phyloP scores from a whole-genome alignment of 495 filamentous ascomycete species.

The Margaritispora aquatica region DNA sequence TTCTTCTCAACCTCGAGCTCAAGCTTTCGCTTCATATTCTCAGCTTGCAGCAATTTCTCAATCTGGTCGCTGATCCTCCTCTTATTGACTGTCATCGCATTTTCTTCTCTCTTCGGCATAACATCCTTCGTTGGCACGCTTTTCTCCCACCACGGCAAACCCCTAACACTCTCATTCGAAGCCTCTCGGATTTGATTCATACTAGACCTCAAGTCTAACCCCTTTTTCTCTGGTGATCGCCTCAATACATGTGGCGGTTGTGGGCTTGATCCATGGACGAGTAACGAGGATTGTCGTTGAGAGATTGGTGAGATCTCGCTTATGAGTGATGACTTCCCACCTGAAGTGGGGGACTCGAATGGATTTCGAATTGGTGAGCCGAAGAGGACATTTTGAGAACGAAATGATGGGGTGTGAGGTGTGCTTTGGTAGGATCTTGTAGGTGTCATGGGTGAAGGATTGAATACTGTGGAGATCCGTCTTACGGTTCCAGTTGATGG shows the following conservation, averaged over 20 bases:
- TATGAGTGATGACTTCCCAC: neutral
- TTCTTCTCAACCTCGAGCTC: too few relatives aligned
- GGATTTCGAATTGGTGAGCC: neutral
- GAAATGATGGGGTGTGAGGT: neutral
- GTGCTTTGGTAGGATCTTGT: neutral
- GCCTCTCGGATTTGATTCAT: neutral
- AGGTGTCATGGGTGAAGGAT: neutral
- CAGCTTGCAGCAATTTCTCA: conserved; percentile 7
- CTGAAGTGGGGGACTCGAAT: neutral
- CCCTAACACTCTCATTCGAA: neutral
- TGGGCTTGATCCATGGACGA: neutral
- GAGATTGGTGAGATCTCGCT: neutral
- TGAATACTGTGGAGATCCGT: neutral
- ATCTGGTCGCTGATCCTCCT: conserved; percentile 8
- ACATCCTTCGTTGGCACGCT: neutral
- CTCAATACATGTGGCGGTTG: neutral
- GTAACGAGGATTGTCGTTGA: neutral
- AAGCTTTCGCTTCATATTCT: conserved; percentile 8
- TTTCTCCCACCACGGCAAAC: neutral
- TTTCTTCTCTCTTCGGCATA: neutral
- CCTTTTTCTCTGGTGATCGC: neutral
- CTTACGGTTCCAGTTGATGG: neutral
- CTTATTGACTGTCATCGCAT: neutral
- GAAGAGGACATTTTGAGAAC: neutral
- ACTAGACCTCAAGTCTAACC: neutral